Evolutionary conservation across 2,329 filamentous ascomycete species (phyloP).

Genomic region (Aspergillus novoparasiticus): DNA sequence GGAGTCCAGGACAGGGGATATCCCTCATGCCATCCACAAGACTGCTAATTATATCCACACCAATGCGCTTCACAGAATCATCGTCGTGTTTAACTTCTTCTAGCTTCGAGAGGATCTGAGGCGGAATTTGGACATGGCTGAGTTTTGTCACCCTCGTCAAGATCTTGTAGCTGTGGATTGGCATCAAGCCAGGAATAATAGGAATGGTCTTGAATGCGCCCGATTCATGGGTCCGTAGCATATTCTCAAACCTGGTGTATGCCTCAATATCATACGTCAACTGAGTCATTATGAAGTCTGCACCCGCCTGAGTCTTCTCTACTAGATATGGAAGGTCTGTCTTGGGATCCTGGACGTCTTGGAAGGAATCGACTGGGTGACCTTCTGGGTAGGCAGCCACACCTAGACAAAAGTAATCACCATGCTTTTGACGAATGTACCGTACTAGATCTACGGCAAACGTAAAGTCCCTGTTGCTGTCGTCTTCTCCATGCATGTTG

Average conservation of each 20-base stretch:
- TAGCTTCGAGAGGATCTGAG: conserved; percentile 66
- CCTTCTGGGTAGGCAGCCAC: conserved; percentile 95
- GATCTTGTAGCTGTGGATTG: conserved; percentile 96
- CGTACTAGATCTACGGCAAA: conserved; percentile 87
- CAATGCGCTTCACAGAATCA: conserved; percentile 51
- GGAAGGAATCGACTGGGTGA: conserved; percentile 87
- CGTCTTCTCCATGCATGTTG: conserved; percentile 61
- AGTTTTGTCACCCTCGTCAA: conserved; percentile 91
- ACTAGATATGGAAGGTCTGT: conserved; percentile 82
- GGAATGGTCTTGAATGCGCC: conserved; percentile 82
- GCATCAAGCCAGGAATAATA: conserved; percentile 95
- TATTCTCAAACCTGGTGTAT: conserved; percentile 77
- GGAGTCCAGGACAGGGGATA: conserved; percentile 61
- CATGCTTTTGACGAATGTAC: conserved; percentile 83
- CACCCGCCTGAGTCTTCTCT: conserved; percentile 87
- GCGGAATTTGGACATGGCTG: conserved; percentile 82
- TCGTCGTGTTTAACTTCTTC: conserved; percentile 51
- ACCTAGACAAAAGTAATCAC: conserved; percentile 94
- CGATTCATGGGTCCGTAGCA: conserved; percentile 76
- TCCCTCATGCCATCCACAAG: conserved; percentile 77
- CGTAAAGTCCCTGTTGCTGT: conserved; percentile 75
- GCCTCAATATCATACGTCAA: conserved; percentile 89
- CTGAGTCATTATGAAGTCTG: conserved; percentile 98
- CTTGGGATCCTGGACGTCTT: conserved; percentile 68
- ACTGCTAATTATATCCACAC: conserved; percentile 71